A percentile compares a stretch with the other conserved stretches of the same genome.
Conservation (phyloP, 164 flowering plant species). For the Piper betle region DNA sequence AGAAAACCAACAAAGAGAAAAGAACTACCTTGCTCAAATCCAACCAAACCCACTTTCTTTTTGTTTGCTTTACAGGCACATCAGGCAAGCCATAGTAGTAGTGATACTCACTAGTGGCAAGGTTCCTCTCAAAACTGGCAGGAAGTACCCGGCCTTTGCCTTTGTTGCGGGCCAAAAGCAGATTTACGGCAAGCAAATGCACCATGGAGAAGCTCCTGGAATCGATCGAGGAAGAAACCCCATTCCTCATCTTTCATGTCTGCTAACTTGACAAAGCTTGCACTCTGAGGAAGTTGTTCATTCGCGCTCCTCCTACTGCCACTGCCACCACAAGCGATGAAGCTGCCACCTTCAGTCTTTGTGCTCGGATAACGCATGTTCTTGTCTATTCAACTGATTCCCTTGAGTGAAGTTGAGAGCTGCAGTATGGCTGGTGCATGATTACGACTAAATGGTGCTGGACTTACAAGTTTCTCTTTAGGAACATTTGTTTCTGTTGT, state of each 20-base stretch:
- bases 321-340: conserved; percentile 11
- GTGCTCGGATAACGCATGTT: conserved; percentile 21
- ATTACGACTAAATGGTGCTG: conserved; percentile 1
- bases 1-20: conserved; percentile 1
- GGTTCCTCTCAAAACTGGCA: conserved; percentile 44
- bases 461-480: conserved; percentile 1
- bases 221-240: conserved; percentile 33
- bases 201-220: conserved; percentile 31
- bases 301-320: conserved; percentile 33
- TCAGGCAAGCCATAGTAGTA: neutral
- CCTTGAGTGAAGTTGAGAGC: conserved; percentile 60
- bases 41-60: conserved; percentile 1
- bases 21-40: neutral
- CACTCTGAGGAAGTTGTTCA: conserved; percentile 39
- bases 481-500: neutral
- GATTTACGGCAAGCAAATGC: conserved; percentile 32
- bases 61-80: neutral
- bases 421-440: conserved; percentile 23
- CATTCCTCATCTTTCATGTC: conserved; percentile 55
- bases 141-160: conserved; percentile 59
- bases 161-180: conserved; percentile 28
- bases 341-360: conserved; percentile 19
- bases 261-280: conserved; percentile 37
- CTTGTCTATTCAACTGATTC: conserved; percentile 35
- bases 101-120: neutral